Base-by-base conservation (phyloP, 2,329 filamentous ascomycete species). In the Claviceps pazoutovae region DNA sequence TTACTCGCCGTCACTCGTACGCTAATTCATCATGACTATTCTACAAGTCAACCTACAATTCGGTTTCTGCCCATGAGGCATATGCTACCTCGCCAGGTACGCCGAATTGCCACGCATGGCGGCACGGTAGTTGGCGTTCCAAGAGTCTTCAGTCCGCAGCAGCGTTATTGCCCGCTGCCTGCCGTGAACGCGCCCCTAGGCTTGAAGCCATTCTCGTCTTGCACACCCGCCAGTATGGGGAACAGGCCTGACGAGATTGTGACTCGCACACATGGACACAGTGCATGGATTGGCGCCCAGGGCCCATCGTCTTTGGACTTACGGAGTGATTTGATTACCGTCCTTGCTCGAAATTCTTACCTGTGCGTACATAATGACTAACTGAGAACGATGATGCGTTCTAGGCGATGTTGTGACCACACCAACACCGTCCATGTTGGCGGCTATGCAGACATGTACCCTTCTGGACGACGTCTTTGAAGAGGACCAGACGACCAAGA, bases 401-500 rank as follows among this genome's bases (percentile, higher is more conserved):
- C 14, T 47, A 75, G 74, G 74, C 55, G 75, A 78, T 60, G 71
- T 70, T 23, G 71, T 75, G 66, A 94, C 88, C 3, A 86, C 83
- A 1, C 88, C 88, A 0, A 93, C 86, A 0, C 66, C 79, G 1
- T 79, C 83, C 4, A 96, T 95, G 90, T 80, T 96, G 39, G 72
- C 78, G 45, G 87, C 90, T 16, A 85, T 96, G 57, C 74, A 80
- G 58, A 74, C 80, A 49, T 85, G 83, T 56, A 84, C 85, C 0
- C 78, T 95, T 36, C 73, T 85, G 17, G 90, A 96, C 66, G 90
- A 95, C 66, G 88, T 95, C 58, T 87, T 85, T 64, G 71, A 74
- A 56, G 88, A 94, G 67, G 89, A 95, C 61, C 73, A 79, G 1
- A 88, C 84, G 0, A 96, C 91, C 1, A 81, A 77, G 49, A 74